Conservation (phyloP, 1,284 basidiomycete genomes). For the Quambalaria eucalypti region DNA sequence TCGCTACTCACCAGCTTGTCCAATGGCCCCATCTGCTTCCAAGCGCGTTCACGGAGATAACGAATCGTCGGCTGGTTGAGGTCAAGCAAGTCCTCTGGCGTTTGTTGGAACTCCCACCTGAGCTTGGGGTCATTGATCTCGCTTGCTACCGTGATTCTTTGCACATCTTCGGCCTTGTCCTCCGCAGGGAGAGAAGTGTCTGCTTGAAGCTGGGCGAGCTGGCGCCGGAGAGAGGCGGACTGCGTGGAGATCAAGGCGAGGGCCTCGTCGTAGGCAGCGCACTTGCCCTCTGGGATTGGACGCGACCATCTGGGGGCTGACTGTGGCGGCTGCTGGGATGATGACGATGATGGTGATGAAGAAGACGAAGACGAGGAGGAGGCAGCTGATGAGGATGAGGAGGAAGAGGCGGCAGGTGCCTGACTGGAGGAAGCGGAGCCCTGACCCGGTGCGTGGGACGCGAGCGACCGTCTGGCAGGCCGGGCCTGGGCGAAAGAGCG, state of each 20-base stretch:
- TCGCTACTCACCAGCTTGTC: conserved; percentile 64
- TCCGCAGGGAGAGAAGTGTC: neutral
- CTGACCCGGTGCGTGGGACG: too few relatives aligned
- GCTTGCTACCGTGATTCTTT: conserved; percentile 58
- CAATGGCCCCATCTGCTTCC: conserved; percentile 72
- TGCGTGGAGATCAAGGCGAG: conserved; percentile 58
- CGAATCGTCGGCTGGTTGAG: conserved; percentile 13
- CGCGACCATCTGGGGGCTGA: conserved; percentile 26
- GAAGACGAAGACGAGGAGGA: conserved; percentile 2
- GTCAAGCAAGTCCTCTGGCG: conserved; percentile 58
- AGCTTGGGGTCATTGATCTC: conserved; percentile 68
- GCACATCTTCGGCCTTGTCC: conserved; percentile 47
- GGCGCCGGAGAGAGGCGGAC: conserved; percentile 49
- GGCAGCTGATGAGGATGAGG: neutral
- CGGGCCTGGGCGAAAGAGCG: too few relatives aligned
- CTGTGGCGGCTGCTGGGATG: conserved; percentile 6
- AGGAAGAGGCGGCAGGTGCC: too few relatives aligned
- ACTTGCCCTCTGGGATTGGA: conserved; percentile 58
- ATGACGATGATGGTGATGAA: conserved; percentile 4
- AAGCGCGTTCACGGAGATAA: conserved; percentile 70
- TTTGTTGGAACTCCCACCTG: conserved; percentile 63
- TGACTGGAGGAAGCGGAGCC: too few relatives aligned
- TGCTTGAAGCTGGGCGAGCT: conserved; percentile 49
- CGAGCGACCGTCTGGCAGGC: too few relatives aligned
- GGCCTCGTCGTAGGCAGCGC: conserved; percentile 76